Evolutionary conservation across 2,329 filamentous ascomycete genomes (phyloP).

Genomic region (Xylariomycetidae sp.): DNA sequence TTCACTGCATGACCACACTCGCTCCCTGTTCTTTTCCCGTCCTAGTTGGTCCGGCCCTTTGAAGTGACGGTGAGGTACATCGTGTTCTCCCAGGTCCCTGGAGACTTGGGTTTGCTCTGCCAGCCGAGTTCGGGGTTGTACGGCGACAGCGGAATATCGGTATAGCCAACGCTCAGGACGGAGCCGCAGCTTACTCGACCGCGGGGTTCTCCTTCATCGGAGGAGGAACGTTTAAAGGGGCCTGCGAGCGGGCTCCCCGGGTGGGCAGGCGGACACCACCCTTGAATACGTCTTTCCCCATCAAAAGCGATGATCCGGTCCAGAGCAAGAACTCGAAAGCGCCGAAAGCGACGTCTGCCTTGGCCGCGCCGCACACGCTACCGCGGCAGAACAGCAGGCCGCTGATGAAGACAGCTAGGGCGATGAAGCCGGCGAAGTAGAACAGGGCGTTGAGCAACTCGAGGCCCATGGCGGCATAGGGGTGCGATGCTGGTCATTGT

Average conservation of each 20-base stretch:
- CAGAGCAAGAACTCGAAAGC: conserved; percentile 51
- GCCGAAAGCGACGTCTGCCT: conserved; percentile 50
- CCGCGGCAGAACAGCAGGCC: conserved; percentile 53
- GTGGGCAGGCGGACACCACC: conserved; percentile 25
- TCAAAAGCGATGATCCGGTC: conserved; percentile 42
- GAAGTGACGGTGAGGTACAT: conserved; percentile 15
- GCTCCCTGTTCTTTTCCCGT: conserved; percentile 1
- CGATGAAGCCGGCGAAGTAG: conserved; percentile 57
- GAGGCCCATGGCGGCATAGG: conserved; percentile 43
- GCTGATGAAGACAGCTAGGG: conserved; percentile 52
- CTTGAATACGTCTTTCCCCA: conserved; percentile 44
- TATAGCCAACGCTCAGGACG: conserved; percentile 16
- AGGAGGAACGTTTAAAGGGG: conserved; percentile 20
- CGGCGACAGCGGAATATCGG: conserved; percentile 27
- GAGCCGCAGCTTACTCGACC: conserved; percentile 19
- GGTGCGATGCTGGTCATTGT: conserved; percentile 35
- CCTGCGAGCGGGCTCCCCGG: conserved; percentile 13
- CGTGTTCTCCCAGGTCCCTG: conserved; percentile 10
- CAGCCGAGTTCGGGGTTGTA: conserved; percentile 20
- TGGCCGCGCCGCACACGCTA: conserved; percentile 50
- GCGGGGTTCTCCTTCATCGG: conserved; percentile 37
- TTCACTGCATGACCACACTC: too few relatives aligned
- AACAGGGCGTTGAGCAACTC: conserved; percentile 50
- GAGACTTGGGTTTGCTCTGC: conserved; percentile 8
- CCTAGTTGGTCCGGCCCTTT: conserved; percentile 9